Percentiles rank a stretch among this genome's conserved stretches.
These are phyloP conservation scores for Lathyrus tuberosus DNA, from an alignment of 306 rosid genomes.

Conservation along the genomic window DNA sequence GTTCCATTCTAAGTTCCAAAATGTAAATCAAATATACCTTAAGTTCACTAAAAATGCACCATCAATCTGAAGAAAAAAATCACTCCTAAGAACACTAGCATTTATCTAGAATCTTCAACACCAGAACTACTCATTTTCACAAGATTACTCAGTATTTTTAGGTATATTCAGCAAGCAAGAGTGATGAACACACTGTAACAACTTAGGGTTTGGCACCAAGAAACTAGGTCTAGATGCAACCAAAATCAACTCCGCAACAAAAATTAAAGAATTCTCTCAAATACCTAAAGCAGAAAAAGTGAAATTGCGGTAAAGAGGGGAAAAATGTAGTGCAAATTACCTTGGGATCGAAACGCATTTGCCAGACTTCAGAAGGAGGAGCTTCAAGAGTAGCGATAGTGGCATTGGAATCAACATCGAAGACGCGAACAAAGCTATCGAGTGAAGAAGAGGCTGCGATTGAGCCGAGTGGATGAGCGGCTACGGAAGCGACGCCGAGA, in stretches of 20 bases:
- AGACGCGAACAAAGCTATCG: constrained; percentile 89
- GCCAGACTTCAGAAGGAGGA: constrained; percentile 99
- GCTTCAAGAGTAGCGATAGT: constrained; percentile 94
- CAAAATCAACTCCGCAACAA: neutral
- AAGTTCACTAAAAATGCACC: constrained; percentile 5
- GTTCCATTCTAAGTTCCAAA: neutral
- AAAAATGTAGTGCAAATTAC: constrained; percentile 35
- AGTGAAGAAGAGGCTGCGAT: constrained; percentile 94
- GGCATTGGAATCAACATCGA: constrained; percentile 83
- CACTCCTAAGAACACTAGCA: neutral
- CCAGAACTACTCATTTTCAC: neutral
- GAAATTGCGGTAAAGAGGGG: neutral
- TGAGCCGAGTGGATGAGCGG: constrained; percentile 88
- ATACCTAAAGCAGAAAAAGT: neutral
- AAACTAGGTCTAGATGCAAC: constrained; percentile 1
- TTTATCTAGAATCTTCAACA: constrained; percentile 3
- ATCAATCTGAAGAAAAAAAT: neutral
- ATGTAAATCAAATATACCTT: constrained; percentile 3
- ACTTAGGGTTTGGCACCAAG: constrained; percentile 21
- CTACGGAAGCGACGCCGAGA: constrained; percentile 93
- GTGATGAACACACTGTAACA: too few species aligned
- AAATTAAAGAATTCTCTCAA: neutral
- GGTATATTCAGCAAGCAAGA: neutral
- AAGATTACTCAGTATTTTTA: neutral
- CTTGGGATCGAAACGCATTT: constrained; percentile 89